Evolutionary conservation across 2,329 filamentous ascomycete species (phyloP).

Genomic region (Colletotrichum aenigma): DNA sequence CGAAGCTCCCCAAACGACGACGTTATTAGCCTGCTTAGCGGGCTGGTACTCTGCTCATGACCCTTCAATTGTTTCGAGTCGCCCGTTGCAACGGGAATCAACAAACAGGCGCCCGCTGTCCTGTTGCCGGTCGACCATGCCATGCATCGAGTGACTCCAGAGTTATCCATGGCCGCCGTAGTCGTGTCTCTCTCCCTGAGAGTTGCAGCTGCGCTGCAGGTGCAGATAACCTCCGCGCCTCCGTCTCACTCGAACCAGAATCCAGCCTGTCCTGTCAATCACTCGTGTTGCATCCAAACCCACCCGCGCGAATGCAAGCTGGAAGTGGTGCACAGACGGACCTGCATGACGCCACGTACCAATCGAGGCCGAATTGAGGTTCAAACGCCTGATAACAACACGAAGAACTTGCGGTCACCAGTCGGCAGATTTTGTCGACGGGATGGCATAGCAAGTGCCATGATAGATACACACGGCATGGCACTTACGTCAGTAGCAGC

Average conservation of each 20-base stretch:
- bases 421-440: not conserved
- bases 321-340: constrained; percentile 21
- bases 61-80: constrained; percentile 14
- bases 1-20: not conserved
- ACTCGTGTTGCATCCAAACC: constrained; percentile 12
- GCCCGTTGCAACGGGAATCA: constrained; percentile 2
- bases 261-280: constrained; percentile 14
- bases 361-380: constrained; percentile 5
- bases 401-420: not conserved
- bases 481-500: not conserved
- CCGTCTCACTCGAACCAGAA: constrained; percentile 3
- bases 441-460: not conserved
- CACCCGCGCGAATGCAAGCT: constrained; percentile 5
- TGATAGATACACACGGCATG: not conserved
- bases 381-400: constrained; percentile 4
- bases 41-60: not conserved
- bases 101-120: not conserved
- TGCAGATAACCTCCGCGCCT: constrained; percentile 4
- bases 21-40: not conserved
- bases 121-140: constrained; percentile 6
- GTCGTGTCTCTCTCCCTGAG: constrained; percentile 15
- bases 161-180: not conserved
- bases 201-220: constrained; percentile 13
- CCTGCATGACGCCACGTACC: constrained; percentile 22
- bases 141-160: not conserved